Evolutionary conservation across 2,329 filamentous ascomycete species (phyloP), one percentile per base, ranked within the genome.

Genomic region (Colletotrichum sp.): DNA sequence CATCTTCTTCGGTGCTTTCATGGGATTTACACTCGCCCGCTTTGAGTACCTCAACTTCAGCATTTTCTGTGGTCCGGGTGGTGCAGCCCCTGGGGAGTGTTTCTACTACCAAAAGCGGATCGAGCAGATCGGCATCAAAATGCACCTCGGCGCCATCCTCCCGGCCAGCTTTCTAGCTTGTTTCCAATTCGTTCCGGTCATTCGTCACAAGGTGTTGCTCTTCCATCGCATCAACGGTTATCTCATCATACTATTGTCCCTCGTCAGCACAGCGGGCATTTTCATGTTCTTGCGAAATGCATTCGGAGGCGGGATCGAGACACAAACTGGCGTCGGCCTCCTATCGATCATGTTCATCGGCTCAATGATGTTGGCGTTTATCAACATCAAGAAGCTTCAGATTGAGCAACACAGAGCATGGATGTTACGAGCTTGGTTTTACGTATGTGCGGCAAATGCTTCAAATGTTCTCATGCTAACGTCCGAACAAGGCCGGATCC

Each of bases 141-240:
- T 89, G 5, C 89, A 91, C 75, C 81, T 90, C 4, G 84, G 79
- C 6, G 79, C 81, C 8, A 84, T 90, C 32, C 81, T 91, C 3
- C 88, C 88, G 0, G 88, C 85, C 2, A 81, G 81, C 16, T 77
- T 89, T 3, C 83, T 90, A 5, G 85, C 83, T 3, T 83, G 85
- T 71, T 81, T 88, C 30, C 89, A 90, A 81, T 90, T 91, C 76
- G 80, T 89, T 4, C 89, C 89, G 0, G 78, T 81, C 2, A 82
- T 89, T 36, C 84, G 88, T 2, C 86, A 90, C 78, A 89, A 86
- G 77, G 79, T 83, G 64, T 82, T 91, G 1, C 73, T 90, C 3
- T 80, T 93, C 24, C 92, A 94, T 79, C 89, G 92, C 2, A 86
- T 93, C 71, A 91, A 89, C 69, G 92, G 92, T 2, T 93, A 93